phyloP scores from a whole-genome alignment of 441 rosid species.

The California macrophylla region DNA sequence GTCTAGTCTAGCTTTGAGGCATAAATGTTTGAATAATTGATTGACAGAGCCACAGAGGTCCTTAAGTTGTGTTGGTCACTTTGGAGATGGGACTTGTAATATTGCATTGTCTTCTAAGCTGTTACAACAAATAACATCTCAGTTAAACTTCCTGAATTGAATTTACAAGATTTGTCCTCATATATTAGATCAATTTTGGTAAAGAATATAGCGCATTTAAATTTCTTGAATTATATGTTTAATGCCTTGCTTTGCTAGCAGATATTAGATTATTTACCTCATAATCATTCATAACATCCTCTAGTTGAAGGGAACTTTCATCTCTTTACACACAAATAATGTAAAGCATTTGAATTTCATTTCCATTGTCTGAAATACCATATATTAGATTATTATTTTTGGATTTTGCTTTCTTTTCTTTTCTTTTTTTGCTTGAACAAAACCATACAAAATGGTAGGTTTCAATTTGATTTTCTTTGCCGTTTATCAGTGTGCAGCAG shows the following conservation, averaged over 20 bases:
- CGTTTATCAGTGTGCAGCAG: not conserved
- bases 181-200: not conserved
- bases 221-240: not conserved
- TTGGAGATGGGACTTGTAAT: not conserved
- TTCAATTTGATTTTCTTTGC: conserved; percentile 1
- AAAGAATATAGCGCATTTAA: not conserved
- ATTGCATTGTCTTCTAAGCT: not conserved
- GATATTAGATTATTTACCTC: not conserved
- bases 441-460: not conserved
- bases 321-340: not conserved
- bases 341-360: not conserved
- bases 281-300: not conserved
- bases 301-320: not conserved
- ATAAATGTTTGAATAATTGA: not conserved
- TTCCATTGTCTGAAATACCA: not conserved
- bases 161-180: not conserved
- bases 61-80: not conserved
- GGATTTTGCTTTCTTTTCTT: not conserved
- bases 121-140: not conserved
- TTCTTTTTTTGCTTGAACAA: not conserved
- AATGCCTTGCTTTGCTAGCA: not conserved
- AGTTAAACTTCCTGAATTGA: not conserved
- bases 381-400: not conserved
- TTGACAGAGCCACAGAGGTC: not conserved
- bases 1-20: not conserved